These are phyloP conservation scores for Penicillium sp. DNA, from an alignment of 2,329 filamentous ascomycete species.

Conservation along the genomic window DNA sequence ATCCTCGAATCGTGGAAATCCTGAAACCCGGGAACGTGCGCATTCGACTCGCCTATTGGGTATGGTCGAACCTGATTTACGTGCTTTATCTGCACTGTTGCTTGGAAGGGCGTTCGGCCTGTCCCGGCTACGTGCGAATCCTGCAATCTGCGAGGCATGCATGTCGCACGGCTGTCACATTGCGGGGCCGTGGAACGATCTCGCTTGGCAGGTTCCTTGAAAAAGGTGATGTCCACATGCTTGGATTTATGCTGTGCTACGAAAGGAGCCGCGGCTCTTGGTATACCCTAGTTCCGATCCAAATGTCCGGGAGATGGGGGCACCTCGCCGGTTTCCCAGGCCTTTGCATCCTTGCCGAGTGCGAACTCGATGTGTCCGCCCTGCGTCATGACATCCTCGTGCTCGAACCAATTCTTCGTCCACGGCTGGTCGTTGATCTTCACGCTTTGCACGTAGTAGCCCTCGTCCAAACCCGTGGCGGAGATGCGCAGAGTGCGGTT, in stretches of 20 bases:
- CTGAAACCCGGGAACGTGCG: conserved; percentile 9
- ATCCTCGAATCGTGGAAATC: conserved; percentile 4
- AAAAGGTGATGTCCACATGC: not conserved
- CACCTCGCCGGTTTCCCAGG: conserved; percentile 52
- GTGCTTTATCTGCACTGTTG: not conserved
- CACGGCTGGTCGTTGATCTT: conserved; percentile 53
- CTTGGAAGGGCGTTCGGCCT: not conserved
- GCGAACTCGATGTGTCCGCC: conserved; percentile 52
- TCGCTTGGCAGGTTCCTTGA: not conserved
- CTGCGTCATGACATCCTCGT: conserved; percentile 45
- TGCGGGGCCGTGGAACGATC: not conserved
- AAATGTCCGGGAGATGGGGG: conserved; percentile 51
- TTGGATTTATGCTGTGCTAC: not conserved
- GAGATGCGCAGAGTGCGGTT: conserved; percentile 46
- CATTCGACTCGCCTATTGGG: not conserved
- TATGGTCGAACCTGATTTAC: not conserved
- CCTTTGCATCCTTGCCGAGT: conserved; percentile 35
- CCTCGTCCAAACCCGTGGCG: conserved; percentile 44
- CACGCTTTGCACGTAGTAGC: conserved; percentile 54
- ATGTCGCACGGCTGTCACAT: not conserved
- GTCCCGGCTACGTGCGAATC: not conserved
- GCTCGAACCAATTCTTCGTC: conserved; percentile 56
- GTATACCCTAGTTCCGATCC: not conserved
- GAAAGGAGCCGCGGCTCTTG: not conserved
- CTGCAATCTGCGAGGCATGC: not conserved